Evolutionary conservation across 805 yeast species (phyloP).

Genomic region (Yarrowia sp.): DNA sequence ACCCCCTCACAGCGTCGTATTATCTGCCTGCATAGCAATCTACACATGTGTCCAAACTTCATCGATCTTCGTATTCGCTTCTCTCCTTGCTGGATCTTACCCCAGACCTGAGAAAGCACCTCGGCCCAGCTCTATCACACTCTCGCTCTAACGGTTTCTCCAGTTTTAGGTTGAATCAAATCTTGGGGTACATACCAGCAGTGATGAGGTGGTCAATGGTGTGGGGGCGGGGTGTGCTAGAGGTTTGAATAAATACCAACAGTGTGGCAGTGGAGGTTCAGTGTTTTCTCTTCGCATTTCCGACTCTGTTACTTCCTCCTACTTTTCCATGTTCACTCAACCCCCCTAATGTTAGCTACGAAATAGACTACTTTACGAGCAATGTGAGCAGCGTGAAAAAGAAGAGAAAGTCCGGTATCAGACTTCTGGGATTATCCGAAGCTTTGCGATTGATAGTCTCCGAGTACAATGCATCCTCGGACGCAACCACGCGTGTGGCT

Average conservation of each 20-base stretch:
- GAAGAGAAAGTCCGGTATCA: constrained; percentile 2
- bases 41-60: background rate
- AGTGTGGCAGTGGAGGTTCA: too few relatives aligned
- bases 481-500: constrained; percentile 3
- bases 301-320: too few relatives aligned
- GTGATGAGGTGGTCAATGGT: background rate
- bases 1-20: background rate
- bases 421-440: background rate
- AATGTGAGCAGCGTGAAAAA: background rate
- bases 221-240: too few relatives aligned
- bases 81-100: background rate
- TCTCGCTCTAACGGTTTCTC: background rate
- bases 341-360: too few relatives aligned
- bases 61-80: background rate
- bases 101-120: background rate
- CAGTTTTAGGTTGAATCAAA: background rate
- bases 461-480: background rate
- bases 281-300: too few relatives aligned
- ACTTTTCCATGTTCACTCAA: too few relatives aligned
- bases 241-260: too few relatives aligned
- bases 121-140: background rate
- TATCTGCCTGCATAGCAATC: background rate
- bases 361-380: constrained; percentile 10
- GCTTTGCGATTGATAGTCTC: background rate
- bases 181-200: background rate